These are phyloP conservation scores for Alternaria panax DNA, from an alignment of 2,329 filamentous ascomycete species.

Conservation along the genomic window DNA sequence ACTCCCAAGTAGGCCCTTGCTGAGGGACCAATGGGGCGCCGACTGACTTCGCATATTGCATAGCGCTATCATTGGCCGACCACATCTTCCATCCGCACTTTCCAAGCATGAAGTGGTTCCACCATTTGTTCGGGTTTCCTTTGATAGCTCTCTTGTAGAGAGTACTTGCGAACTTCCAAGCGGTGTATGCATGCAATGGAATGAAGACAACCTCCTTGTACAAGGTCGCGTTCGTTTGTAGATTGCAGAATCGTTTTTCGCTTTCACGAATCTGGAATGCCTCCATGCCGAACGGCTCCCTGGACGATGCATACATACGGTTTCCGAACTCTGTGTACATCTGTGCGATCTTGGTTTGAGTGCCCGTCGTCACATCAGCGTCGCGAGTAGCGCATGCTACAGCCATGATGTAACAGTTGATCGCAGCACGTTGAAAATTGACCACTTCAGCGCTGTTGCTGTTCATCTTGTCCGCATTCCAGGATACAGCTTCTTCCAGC, in stretches of 20 bases:
- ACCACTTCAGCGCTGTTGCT: constrained; percentile 78
- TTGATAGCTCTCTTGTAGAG: constrained; percentile 67
- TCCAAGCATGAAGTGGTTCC: constrained; percentile 72
- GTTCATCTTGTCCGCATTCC: constrained; percentile 91
- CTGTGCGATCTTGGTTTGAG: constrained; percentile 65
- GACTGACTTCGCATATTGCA: constrained; percentile 41
- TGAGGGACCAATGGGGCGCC: constrained; percentile 34
- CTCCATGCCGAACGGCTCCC: constrained; percentile 72
- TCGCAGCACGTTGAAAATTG: constrained; percentile 77
- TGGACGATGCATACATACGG: constrained; percentile 72
- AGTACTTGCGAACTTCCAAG: constrained; percentile 70
- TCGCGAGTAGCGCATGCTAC: constrained; percentile 66
- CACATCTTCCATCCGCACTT: constrained; percentile 79
- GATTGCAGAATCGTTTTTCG: constrained; percentile 68
- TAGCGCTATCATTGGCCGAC: constrained; percentile 53
- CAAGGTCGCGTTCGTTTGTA: constrained; percentile 56
- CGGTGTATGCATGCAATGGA: constrained; percentile 65
- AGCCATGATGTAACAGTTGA: constrained; percentile 79
- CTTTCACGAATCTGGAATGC: constrained; percentile 67
- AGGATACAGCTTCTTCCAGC: constrained; percentile 84
- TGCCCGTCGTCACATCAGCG: constrained; percentile 62
- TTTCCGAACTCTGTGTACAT: constrained; percentile 74
- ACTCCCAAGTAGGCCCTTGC: constrained; percentile 44
- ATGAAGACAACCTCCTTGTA: constrained; percentile 66
- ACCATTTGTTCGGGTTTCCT: constrained; percentile 69